Percentiles rank a stretch among this genome's conserved stretches.
phyloP scores from a whole-genome alignment of 2,329 filamentous ascomycete species.

The Exophiala bonariae region DNA sequence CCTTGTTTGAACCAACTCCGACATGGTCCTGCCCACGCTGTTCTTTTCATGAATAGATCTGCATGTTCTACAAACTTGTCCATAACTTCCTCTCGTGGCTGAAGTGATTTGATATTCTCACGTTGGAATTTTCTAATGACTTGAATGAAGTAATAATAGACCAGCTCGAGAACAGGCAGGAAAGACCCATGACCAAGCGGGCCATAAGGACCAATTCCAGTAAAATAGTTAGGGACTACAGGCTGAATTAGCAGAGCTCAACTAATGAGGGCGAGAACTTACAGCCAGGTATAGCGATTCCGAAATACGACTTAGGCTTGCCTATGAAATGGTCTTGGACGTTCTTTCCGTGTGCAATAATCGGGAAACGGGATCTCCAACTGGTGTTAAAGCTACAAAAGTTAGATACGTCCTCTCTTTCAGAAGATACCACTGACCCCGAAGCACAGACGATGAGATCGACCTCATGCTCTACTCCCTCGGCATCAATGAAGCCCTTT shows the following conservation, averaged over 20 bases:
- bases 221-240: conserved; percentile 30
- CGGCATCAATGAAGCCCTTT: conserved; percentile 25
- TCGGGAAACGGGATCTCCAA: conserved; percentile 9
- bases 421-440: no score
- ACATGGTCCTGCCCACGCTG: conserved; percentile 13
- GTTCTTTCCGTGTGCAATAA: conserved; percentile 6
- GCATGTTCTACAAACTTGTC: conserved; percentile 38
- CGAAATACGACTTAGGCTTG: no score
- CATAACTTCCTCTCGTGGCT: conserved; percentile 24
- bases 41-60: conserved; percentile 37
- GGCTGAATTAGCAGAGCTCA: background rate
- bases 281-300: no score
- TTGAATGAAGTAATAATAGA: conserved; percentile 39
- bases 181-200: conserved; percentile 42
- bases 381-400: conserved; percentile 22
- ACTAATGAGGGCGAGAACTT: no score
- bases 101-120: conserved; percentile 28
- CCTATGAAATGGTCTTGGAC: no score
- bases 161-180: conserved; percentile 41
- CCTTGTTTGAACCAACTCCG: conserved; percentile 29
- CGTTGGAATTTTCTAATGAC: conserved; percentile 38
- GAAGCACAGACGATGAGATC: conserved; percentile 31
- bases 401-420: no score
- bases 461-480: conserved; percentile 32
- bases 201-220: conserved; percentile 43